Base-by-base conservation (phyloP, 768 basidiomycete species). In the Tulasnella sp. region DNA sequence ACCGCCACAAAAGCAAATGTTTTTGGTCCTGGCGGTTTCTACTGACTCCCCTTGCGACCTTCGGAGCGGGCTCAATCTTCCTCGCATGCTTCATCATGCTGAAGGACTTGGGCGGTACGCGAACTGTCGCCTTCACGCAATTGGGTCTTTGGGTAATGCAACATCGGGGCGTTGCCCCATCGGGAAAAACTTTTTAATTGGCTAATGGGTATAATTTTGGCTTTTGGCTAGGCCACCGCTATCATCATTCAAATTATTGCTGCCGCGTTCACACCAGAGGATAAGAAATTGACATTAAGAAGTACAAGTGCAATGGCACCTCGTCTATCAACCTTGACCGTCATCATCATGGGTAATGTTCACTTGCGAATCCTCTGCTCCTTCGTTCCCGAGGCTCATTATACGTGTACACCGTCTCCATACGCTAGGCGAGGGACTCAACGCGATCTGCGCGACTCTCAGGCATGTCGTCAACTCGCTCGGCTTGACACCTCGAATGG, bases 181-280 rank as follows among this genome's bases (percentile, higher is more conserved):
- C 37, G 6, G 37, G 37, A 37, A 50, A 22, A 50, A 22, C 12
- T 16, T 50, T 16, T 50, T 0, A 50, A 50, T 11, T 22, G 22
- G 50, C 50, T 50, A 50, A 50, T 16, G 22, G 50, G 22, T 7
- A 50, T n/a, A n/a, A n/a, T 24, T 9, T 37, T 6, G 37, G 54
- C 0, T 24, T 42, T 31, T 34, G 48, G 12, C 12, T 31, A 50
- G 74, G 8, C 8, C 12, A 12, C 34, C 7, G 74, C 74, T 2
- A 44, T 75, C 42, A 8, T 75, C 42, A 75, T 75, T 40, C 42
- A 75, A 42, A 44, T 75, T 5, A 44, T 20, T 14, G 74, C 42
- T 50, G 22, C 42, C 44, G 74, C 74, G 42, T 75, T 75, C 40
- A 75, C 74, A 3, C 74, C 74, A 31, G 74, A 75, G 28, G 74